Conservation (phyloP, 352 stramenopile species). For the Peronospora belbahrii region DNA sequence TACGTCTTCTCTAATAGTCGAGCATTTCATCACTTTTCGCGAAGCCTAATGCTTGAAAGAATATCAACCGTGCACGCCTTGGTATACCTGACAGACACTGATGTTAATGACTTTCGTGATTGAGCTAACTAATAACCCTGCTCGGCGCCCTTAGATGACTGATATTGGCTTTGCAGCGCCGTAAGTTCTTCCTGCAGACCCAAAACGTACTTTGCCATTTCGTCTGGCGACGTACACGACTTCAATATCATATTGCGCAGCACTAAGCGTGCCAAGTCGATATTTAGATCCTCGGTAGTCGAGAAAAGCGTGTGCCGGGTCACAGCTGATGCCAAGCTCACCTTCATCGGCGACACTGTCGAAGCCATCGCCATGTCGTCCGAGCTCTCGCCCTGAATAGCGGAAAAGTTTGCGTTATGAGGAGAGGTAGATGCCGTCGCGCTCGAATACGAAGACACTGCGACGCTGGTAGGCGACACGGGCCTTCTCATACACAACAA, state of each 20-base stretch:
- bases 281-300: slow-evolving; percentile 19
- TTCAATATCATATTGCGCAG: slow-evolving; percentile 49
- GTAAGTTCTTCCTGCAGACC: slow-evolving; percentile 48
- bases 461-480: slow-evolving; percentile 31
- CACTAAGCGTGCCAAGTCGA: slow-evolving; percentile 29
- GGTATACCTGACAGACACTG: too few relatives aligned
- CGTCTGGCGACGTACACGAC: slow-evolving; percentile 38
- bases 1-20: too few relatives aligned
- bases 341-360: slow-evolving; percentile 3
- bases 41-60: too few relatives aligned
- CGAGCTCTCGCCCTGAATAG: slow-evolving; percentile 4
- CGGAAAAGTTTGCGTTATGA: slow-evolving; percentile 26
- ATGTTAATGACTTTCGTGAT: too few relatives aligned
- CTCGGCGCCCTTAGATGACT: slow-evolving; percentile 12
- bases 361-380: slow-evolving; percentile 10
- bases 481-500: slow-evolving; percentile 23
- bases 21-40: too few relatives aligned
- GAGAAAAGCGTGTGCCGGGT: slow-evolving; percentile 29
- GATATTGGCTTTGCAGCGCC: slow-evolving; percentile 29
- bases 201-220: slow-evolving; percentile 49
- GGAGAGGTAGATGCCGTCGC: slow-evolving; percentile 35
- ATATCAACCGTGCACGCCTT: too few relatives aligned
- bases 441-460: slow-evolving; percentile 35
- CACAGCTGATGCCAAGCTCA: slow-evolving; percentile 13
- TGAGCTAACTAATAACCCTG: too few relatives aligned